These are phyloP conservation scores for Capsicum baccatum DNA, from an alignment of 257 asterid genomes.

Conservation along the genomic window DNA sequence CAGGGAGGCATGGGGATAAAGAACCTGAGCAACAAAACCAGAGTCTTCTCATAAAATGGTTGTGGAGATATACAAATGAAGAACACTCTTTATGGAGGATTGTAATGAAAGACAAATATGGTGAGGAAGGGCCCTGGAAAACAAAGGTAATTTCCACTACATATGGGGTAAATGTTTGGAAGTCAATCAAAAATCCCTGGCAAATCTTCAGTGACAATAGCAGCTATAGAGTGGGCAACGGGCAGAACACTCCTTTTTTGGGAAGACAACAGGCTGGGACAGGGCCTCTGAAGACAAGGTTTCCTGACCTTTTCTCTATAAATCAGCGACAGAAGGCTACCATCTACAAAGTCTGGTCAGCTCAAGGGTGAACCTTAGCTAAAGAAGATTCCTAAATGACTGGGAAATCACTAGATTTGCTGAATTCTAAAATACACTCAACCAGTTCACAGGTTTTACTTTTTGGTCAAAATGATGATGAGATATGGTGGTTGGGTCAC, in stretches of 20 bases:
- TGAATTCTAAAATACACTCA: neutral
- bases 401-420: neutral
- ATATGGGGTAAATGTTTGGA: neutral
- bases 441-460: neutral
- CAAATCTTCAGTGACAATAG: neutral
- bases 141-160: conserved; percentile 1
- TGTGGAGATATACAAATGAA: neutral
- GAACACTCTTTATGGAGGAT: neutral
- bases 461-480: neutral
- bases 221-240: neutral
- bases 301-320: neutral
- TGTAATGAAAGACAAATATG: neutral
- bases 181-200: neutral
- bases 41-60: too few species aligned
- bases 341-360: neutral
- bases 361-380: neutral
- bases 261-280: neutral
- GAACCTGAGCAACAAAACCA: conserved; percentile 14
- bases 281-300: conserved; percentile 6
- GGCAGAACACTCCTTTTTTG: conserved; percentile 5
- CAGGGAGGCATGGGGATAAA: neutral
- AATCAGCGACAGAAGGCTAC: neutral
- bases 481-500: conserved; percentile 14
- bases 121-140: neutral
- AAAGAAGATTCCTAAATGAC: neutral